Base-by-base conservation (phyloP, 2,329 filamentous ascomycete genomes). In the Paracamarosporium sp. region DNA sequence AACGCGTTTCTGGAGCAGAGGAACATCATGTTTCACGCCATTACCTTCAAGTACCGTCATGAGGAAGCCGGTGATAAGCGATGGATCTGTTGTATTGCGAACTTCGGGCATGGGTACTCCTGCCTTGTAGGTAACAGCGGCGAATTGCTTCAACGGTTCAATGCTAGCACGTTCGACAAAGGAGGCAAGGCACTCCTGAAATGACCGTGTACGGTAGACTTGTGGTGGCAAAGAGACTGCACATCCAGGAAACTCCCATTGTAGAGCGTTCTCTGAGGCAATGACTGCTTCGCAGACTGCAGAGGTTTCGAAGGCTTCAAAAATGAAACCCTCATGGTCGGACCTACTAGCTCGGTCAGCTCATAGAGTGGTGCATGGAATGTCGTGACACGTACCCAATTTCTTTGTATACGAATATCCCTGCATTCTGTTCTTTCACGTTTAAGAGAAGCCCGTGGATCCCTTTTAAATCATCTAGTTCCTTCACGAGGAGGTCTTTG, bases 261-360 rank as follows among this genome's bases (percentile, higher is more conserved):
- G 65, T 0, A 90, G 70, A 1, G 86, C 81, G 25, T 79, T 79
- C 20, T 83, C 71, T 0, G 84, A 72, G 0, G 80, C 79, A 1
- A 89, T 76, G 0, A 88, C 83, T 13, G 80, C 73, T 41, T 84
- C 78, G 1, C 83, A 84, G 0, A 68, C 67, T 0, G 88, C 78
- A 0, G 86, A 87, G 0, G 83, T 79, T 67, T 90, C 87, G 54
- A 90, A 90, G 0, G 79, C 79, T 68, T 90, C 88, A 45, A 89
- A 83, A 55, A 86, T 17, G 63, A 82, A 60, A 20, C 36, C 44
- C 4, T 53, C 41, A 20, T 61, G 53, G 9, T 50, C 57, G 11
- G 43, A 6, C 8, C 41, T 45, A 24, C 24, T 28, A 9, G 41
- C 25, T 40, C 8, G 6, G 17, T 40, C 6, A 40, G 36, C 36